Conservation (phyloP, 371 early-diverging fungal genomes). For the Mortierella sp. region DNA sequence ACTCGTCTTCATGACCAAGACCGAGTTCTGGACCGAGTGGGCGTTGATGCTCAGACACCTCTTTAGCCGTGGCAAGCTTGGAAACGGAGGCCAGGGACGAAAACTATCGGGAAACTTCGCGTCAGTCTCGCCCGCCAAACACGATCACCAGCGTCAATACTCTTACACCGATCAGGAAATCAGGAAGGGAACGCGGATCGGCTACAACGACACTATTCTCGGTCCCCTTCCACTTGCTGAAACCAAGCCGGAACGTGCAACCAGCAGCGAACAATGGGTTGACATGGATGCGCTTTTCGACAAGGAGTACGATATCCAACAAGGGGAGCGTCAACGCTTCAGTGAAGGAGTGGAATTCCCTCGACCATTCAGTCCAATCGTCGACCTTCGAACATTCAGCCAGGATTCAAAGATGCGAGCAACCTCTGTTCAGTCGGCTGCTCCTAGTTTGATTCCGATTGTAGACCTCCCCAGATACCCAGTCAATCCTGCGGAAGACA, state of each 20-base stretch:
- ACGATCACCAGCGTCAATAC: background rate
- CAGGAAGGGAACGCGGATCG: slow-evolving; percentile 28
- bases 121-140: background rate
- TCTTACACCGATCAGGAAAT: slow-evolving; percentile 11
- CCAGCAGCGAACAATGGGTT: slow-evolving; percentile 26
- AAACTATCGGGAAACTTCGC: background rate
- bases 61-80: slow-evolving; percentile 32
- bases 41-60: slow-evolving; percentile 16
- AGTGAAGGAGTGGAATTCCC: background rate
- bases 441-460: background rate
- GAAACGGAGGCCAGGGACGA: slow-evolving; percentile 16
- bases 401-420: slow-evolving; percentile 5
- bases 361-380: background rate
- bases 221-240: background rate
- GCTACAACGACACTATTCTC: slow-evolving; percentile 22
- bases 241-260: background rate
- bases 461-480: slow-evolving; percentile 17
- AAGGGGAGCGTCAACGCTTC: background rate
- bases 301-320: slow-evolving; percentile 36
- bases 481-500: slow-evolving; percentile 8
- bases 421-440: background rate
- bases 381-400: slow-evolving; percentile 9
- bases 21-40: slow-evolving; percentile 56
- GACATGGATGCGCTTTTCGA: slow-evolving; percentile 51
- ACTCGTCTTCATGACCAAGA: slow-evolving; percentile 41